Base-by-base conservation (phyloP, 2,329 filamentous ascomycete genomes). In the Cladosporium oxysporum region DNA sequence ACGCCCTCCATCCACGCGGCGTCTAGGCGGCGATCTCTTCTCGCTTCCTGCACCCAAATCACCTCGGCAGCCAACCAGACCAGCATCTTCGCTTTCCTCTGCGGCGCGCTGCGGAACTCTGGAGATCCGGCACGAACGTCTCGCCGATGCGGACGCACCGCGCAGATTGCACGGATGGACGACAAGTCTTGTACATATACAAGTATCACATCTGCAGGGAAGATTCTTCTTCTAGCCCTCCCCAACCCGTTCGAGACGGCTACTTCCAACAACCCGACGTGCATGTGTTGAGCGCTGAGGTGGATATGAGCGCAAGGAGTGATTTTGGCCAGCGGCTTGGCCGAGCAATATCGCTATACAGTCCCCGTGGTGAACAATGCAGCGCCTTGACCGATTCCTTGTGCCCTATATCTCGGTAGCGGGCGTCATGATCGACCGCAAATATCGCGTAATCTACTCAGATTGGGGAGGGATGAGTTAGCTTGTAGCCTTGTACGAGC, bases 381-480 rank as follows among this genome's bases (percentile, higher is more conserved):
- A 47, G 41, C 41, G 55, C n/a, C 55, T 11, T 58, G n/a, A 26
- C 33, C 55, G 31, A 58, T 58, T 37, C 50, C 50, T 63, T 47
- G 50, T 50, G 28, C 61, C 35, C 50, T 57, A 29, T 52, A 55
- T 57, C 29, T 57, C 50, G 61, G 61, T 57, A 63, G 41, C 31
- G 14, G 50, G 61, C 61, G 61, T 63, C 37, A 57, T 37, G 50
- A 59, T 59, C 61, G 26, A 29, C 50, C 37, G 28, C 16, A 44
- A 37, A 59, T 23, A 37, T 63, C 61, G 61, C 61, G 61, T 63
- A 63, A 63, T 63, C 35, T 57, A 63, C 50, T 63, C 33, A 63
- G 33, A 63, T 63, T 63, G 61, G 61, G 35, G 50, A 57, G 23
- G 49, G 50, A 35, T 21, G 61, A 37, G 37, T 44, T 44, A 21